phyloP scores from a whole-genome alignment of 495 filamentous ascomycete genomes.

The Eremomyces bilateralis region DNA sequence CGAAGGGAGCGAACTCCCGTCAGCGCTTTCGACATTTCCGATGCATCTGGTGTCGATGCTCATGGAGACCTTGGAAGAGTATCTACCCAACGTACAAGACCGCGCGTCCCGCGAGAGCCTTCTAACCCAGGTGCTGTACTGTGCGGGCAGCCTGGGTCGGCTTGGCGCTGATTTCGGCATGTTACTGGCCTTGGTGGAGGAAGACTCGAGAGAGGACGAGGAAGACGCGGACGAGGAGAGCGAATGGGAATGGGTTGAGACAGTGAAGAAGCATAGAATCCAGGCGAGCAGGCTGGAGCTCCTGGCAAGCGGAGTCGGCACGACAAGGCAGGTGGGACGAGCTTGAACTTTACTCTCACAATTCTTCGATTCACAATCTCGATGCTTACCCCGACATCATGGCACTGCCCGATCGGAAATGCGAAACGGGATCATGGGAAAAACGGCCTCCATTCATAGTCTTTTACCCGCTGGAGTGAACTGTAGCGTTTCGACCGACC shows the following conservation, averaged over 20 bases:
- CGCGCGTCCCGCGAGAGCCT: conserved; percentile 61
- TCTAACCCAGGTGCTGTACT: conserved; percentile 87
- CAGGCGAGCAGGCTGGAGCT: conserved; percentile 73
- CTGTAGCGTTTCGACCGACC: too few relatives aligned
- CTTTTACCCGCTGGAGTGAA: too few relatives aligned
- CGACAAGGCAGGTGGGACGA: conserved; percentile 2
- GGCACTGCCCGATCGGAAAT: too few relatives aligned
- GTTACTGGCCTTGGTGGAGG: conserved; percentile 49
- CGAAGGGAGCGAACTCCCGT: conserved; percentile 27
- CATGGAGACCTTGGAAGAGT: conserved; percentile 50
- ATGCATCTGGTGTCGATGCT: conserved; percentile 68
- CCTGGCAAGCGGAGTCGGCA: conserved; percentile 33
- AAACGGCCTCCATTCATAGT: too few relatives aligned
- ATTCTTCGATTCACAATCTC: too few relatives aligned
- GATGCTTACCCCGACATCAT: too few relatives aligned
- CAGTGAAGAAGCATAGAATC: conserved; percentile 73
- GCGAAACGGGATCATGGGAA: too few relatives aligned
- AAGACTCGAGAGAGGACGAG: conserved; percentile 14
- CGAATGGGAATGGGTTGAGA: conserved; percentile 64
- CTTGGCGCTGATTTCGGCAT: conserved; percentile 86
- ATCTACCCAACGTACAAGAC: conserved; percentile 70
- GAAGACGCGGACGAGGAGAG: conserved; percentile 13
- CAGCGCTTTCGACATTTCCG: conserved; percentile 65
- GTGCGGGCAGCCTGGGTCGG: conserved; percentile 76
- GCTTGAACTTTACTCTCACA: too few relatives aligned